Evolutionary conservation across 2,329 filamentous ascomycete genomes (phyloP).

Genomic region (Xylaria arbuscula): DNA sequence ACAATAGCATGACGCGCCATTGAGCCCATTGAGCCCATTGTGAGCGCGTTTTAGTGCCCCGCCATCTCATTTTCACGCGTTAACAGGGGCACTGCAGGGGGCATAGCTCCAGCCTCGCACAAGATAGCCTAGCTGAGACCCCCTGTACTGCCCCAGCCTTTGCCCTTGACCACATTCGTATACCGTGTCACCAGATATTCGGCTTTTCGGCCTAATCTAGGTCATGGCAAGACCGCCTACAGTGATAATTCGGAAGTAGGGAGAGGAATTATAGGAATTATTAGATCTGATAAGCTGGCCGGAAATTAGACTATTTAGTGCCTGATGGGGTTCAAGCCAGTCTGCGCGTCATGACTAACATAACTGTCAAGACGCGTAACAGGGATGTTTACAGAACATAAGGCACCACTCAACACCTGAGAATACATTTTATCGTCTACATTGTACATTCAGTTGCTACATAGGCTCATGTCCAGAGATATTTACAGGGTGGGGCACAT

Average conservation of each 20-base stretch:
- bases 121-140: not conserved
- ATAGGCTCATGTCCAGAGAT: too few relatives aligned
- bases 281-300: conserved; percentile 26
- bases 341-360: conserved; percentile 10
- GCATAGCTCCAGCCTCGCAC: conserved; percentile 34
- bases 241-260: conserved; percentile 7
- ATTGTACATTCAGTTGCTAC: not conserved
- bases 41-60: conserved; percentile 39
- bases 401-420: not conserved
- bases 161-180: conserved; percentile 9
- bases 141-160: not conserved
- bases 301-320: conserved; percentile 3
- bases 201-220: conserved; percentile 23
- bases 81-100: conserved; percentile 13
- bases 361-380: conserved; percentile 7
- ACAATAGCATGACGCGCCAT: conserved; percentile 40
- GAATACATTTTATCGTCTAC: not conserved
- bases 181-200: conserved; percentile 21
- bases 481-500: not conserved
- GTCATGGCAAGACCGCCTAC: not conserved
- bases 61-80: conserved; percentile 45
- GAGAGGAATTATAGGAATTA: conserved; percentile 19
- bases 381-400: not conserved
- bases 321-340: not conserved
- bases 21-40: conserved; percentile 10